Conservation (phyloP, 176 grass and related monocot genomes). For the Oryza longistaminata region DNA sequence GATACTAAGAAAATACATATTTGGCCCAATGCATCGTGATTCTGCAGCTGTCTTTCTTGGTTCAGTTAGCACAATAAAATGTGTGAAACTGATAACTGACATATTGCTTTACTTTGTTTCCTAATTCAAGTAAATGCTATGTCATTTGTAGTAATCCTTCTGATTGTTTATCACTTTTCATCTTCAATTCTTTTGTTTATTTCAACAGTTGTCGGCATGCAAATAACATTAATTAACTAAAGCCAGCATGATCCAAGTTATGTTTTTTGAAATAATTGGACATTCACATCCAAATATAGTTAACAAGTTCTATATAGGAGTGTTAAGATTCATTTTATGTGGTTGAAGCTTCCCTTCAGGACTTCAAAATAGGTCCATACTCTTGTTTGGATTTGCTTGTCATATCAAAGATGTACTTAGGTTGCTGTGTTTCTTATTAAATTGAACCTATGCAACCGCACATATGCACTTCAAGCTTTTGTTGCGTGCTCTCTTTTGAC, state of each 20-base stretch:
- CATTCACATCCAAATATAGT: slow-evolving; percentile 21
- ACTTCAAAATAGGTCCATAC: slow-evolving; percentile 16
- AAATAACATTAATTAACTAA: slow-evolving; percentile 10
- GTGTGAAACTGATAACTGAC: background rate
- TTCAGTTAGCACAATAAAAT: slow-evolving; percentile 24
- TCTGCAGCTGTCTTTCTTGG: slow-evolving; percentile 18
- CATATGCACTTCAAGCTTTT: background rate
- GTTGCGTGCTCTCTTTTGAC: background rate
- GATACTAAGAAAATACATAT: background rate
- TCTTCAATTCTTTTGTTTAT: background rate
- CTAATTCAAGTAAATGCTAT: slow-evolving; percentile 12
- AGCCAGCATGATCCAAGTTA: background rate
- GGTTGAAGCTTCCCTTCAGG: slow-evolving; percentile 14
- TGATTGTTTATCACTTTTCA: slow-evolving; percentile 17
- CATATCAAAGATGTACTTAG: slow-evolving; percentile 14
- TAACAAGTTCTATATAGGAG: background rate
- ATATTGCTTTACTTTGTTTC: background rate
- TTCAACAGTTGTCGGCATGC: background rate
- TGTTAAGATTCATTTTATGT: slow-evolving; percentile 5
- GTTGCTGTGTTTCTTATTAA: slow-evolving; percentile 24
- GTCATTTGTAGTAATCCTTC: background rate
- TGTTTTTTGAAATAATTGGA: slow-evolving; percentile 30
- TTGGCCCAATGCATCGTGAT: background rate
- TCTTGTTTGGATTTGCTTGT: slow-evolving; percentile 25
- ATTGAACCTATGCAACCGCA: background rate